These are phyloP conservation scores for Zasmidium cellare DNA, from an alignment of 2,329 filamentous ascomycete species.

Conservation along the genomic window DNA sequence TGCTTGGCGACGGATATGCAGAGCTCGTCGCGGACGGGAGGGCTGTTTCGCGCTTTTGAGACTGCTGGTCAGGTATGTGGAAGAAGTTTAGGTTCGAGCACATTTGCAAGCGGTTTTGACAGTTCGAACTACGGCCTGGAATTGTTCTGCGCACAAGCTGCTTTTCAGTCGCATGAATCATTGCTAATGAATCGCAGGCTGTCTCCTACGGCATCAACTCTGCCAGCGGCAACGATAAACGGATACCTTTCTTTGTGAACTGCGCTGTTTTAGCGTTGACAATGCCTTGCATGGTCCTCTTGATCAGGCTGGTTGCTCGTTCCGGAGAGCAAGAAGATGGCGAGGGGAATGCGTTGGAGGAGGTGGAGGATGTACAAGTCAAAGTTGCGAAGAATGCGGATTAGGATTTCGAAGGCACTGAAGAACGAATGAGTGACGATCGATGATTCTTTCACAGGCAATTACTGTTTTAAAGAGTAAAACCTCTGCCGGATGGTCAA, in stretches of 20 bases:
- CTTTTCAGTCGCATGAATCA: no score
- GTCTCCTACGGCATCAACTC: constrained; percentile 32
- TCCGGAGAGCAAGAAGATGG: constrained; percentile 3
- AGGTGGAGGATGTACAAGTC: neutral
- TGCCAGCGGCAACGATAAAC: constrained; percentile 2
- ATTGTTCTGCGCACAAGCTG: no score
- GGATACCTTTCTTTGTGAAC: constrained; percentile 19
- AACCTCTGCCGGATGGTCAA: no score
- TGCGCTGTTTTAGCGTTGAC: constrained; percentile 18
- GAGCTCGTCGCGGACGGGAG: constrained; percentile 32
- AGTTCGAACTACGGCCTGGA: no score
- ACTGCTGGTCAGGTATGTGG: constrained; percentile 45
- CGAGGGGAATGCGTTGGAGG: neutral
- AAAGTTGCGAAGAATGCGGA: neutral
- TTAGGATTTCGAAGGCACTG: neutral
- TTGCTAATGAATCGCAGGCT: constrained; percentile 5
- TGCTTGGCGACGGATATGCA: constrained; percentile 39
- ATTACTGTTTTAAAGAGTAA: no score
- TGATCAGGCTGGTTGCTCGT: constrained; percentile 19
- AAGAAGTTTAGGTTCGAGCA: no score
- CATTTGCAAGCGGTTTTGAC: no score
- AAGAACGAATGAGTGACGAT: no score
- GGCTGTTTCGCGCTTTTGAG: constrained; percentile 38
- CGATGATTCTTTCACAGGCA: no score
- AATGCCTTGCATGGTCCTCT: constrained; percentile 19